Evolutionary conservation across 106 monocot genomes (phyloP), one percentile per base, ranked within the genome.

Genomic region (Dendrobium nobile): DNA sequence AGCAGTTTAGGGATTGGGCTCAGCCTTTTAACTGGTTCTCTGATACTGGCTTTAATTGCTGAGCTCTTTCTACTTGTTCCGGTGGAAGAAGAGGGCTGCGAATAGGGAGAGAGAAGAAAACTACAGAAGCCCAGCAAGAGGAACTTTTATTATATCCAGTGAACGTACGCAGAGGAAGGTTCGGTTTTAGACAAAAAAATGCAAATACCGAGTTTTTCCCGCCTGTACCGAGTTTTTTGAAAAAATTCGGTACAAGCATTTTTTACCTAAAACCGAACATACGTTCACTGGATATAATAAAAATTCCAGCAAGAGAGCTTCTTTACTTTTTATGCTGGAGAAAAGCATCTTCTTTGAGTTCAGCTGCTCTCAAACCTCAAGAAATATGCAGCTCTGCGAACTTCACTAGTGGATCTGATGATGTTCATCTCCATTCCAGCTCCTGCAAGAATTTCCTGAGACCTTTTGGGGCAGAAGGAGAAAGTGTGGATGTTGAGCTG

Each of bases 1-100:
- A 89, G 84, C 75, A 82, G 89, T 80, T 75, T 89, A 41, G 92
- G 89, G 77, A 85, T 89, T 70, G 89, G 87, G 5, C 56, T 92
- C 33, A 88, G 84, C 55, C 54, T 89, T 22, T 85, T 92, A 20
- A 84, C 89, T 24, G 82, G 75, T 20, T 87, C 84, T 78, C 82
- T 92, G 4, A 68, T 92, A 43, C 75, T 92, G 2, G 92, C 92
- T 67, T 84, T 92, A n/a, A 20, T 84, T 17, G 85, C 89, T 15
- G 90, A 93, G 80, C 81, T 96, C 41, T 93, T 93, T 89, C 82
- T 92, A 93, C 82, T 76, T 96, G 78, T 83, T 96, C 19, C 87
- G 85, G 84, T 90, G 88, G 92, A 93, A 92, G 86, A 93, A 84
- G 84, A 85, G 85, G 45, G 47, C 73, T 18, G 22, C 75, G 31